Evolutionary conservation across 2,329 filamentous ascomycete species (phyloP).

Genomic region (Xylaria multiplex): DNA sequence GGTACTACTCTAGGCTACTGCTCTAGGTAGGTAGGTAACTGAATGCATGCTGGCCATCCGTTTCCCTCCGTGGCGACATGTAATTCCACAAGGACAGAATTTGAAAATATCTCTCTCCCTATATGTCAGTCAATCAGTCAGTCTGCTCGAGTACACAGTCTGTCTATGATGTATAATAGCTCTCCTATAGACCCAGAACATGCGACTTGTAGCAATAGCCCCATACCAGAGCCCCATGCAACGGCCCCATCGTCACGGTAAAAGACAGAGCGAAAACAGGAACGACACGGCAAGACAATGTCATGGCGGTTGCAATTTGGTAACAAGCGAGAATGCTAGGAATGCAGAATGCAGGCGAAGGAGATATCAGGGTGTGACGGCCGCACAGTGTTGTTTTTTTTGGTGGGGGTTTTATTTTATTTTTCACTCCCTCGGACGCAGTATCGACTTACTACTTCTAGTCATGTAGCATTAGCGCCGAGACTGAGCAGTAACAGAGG

Average conservation of each 20-base stretch:
- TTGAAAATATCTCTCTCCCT: background rate
- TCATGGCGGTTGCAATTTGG: constrained; percentile 18
- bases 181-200: background rate
- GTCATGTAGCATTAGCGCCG: constrained; percentile 29
- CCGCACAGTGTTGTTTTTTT: constrained; percentile 33
- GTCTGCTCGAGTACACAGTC: no score
- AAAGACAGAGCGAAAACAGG: background rate
- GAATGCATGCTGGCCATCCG: constrained; percentile 18
- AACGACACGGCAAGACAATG: background rate
- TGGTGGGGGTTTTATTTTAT: background rate
- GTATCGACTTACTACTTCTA: constrained; percentile 20
- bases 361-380: constrained; percentile 24
- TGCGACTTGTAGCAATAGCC: background rate
- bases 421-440: background rate
- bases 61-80: constrained; percentile 25
- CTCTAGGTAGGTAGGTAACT: constrained; percentile 7
- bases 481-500: background rate
- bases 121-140: background rate
- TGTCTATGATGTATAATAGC: no score
- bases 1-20: constrained; percentile 1
- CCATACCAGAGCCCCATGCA: no score
- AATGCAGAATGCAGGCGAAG: background rate
- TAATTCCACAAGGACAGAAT: constrained; percentile 4
- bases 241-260: background rate
- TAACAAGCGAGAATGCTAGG: constrained; percentile 21